Evolutionary conservation across 306 rosid species (phyloP), one percentile per base, ranked within the genome.

Genomic region (Medicago lupulina): DNA sequence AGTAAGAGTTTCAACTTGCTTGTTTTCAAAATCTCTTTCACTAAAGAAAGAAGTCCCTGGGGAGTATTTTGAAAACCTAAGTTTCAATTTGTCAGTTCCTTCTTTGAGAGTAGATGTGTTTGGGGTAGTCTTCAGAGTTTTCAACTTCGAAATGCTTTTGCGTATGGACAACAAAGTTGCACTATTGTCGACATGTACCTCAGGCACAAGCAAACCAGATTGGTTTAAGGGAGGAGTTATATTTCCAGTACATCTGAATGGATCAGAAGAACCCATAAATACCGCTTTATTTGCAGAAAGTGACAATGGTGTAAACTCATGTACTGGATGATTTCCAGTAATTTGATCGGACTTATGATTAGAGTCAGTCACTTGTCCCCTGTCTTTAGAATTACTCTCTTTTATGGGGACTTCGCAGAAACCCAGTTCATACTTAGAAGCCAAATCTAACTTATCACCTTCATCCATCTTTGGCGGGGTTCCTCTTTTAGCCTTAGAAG

Each of bases 41-140:
- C 59, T 81, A 40, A 76, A 67, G 36, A 86, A 84, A 76, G 85
- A 61, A 77, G 65, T 55, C 75, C 79, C 65, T 4, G 91, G 83
- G 71, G 94, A 83, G 78, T 88, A 87, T 49, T 82, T 85, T 60
- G 90, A 89, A 74, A 90, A 78, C 83, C 86, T 83, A 51, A 9
- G 31, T 77, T 81, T 89, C 73, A 88, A 80, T 84, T 71, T 83
- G 36, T 86, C 83, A 62, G 13, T 82, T 72, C 83, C 93, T 74
- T 91, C 97, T 73, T 83, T 87, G 53, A 88, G 80, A 81, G 81
- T 82, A 13, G 89, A 89, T 49, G 83, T 69, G 71, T 65, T 4
- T 50, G 97, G 89, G 60, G 89, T 89, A 77, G 83, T 65, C 44
- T 83, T 86, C 12, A 76, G 84, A 76, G 62, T 69, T 50, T 71